Evolutionary conservation across 495 filamentous ascomycete species (phyloP).

Genomic region (Aspergillus coremiiformis): DNA sequence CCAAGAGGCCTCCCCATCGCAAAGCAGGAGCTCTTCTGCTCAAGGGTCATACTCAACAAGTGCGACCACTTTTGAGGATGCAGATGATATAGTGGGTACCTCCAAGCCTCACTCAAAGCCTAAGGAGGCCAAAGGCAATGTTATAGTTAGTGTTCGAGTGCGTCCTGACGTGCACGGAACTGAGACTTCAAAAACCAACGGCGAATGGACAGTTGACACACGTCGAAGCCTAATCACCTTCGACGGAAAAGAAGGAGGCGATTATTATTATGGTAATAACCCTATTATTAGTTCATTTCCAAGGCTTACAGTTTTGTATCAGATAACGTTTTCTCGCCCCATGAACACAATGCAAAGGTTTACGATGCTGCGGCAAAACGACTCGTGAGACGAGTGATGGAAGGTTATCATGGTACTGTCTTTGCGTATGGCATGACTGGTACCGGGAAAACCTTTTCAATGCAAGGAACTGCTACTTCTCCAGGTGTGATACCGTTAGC

Average conservation of each 20-base stretch:
- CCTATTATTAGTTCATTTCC: background rate
- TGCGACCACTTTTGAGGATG: conserved; percentile 76
- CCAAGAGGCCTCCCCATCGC: conserved; percentile 73
- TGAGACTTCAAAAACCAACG: conserved; percentile 54
- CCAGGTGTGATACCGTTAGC: conserved; percentile 95
- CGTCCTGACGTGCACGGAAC: conserved; percentile 65
- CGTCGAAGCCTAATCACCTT: conserved; percentile 74
- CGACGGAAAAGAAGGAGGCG: conserved; percentile 79
- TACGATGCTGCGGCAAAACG: conserved; percentile 93
- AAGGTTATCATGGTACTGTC: conserved; percentile 96
- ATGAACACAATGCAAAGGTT: conserved; percentile 88
- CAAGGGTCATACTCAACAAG: conserved; percentile 87
- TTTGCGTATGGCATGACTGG: conserved; percentile 99
- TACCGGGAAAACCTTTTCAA: conserved; percentile 97
- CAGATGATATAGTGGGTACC: conserved; percentile 33
- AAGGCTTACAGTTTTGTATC: conserved; percentile 5
- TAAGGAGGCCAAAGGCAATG: conserved; percentile 82
- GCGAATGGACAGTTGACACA: conserved; percentile 93
- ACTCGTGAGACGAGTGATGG: conserved; percentile 92
- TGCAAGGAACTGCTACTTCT: conserved; percentile 96
- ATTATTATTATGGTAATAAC: conserved; percentile 77
- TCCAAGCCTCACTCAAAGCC: conserved; percentile 25
- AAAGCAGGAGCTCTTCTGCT: conserved; percentile 82
- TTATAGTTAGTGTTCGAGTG: conserved; percentile 90
- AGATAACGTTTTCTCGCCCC: conserved; percentile 93